Percentiles rank a stretch among this genome's conserved stretches.
phyloP scores from a whole-genome alignment of 257 asterid genomes.

The Penstemon newberryi region DNA sequence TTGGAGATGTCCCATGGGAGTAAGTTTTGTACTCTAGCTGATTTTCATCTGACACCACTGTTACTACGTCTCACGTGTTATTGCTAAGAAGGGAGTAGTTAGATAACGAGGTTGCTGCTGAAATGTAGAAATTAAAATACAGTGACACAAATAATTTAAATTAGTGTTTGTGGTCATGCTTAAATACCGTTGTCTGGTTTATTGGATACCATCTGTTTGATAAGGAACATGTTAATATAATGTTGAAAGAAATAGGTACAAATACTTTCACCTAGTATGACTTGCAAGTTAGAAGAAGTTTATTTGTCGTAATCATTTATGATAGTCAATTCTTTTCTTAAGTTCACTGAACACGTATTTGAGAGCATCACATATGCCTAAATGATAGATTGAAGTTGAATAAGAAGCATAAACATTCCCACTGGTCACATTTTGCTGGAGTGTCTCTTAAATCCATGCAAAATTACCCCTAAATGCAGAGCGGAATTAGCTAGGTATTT shows the following conservation, averaged over 20 bases:
- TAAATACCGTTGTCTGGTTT: too few relatives aligned
- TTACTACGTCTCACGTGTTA: not conserved
- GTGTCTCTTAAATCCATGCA: not conserved
- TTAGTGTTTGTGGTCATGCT: not conserved
- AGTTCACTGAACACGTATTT: not conserved
- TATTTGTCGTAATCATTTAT: not conserved
- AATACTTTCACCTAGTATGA: not conserved
- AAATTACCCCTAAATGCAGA: not conserved
- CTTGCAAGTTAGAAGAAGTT: not conserved
- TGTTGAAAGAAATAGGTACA: not conserved
- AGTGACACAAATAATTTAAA: too few relatives aligned
- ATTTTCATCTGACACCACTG: not conserved
- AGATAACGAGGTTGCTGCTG: not conserved
- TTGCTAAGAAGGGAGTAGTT: not conserved
- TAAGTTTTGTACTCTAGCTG: slow-evolving; percentile 18
- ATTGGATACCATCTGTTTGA: not conserved
- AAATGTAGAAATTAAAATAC: not conserved
- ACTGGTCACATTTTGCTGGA: too few relatives aligned
- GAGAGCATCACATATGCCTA: not conserved
- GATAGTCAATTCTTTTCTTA: not conserved
- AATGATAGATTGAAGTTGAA: too few relatives aligned
- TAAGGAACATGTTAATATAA: not conserved
- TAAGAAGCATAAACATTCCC: too few relatives aligned
- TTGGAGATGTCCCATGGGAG: slow-evolving; percentile 45
- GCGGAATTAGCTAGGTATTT: not conserved